These are phyloP conservation scores for Termitomyces sp. DNA, from an alignment of 768 basidiomycete species.

Conservation along the genomic window DNA sequence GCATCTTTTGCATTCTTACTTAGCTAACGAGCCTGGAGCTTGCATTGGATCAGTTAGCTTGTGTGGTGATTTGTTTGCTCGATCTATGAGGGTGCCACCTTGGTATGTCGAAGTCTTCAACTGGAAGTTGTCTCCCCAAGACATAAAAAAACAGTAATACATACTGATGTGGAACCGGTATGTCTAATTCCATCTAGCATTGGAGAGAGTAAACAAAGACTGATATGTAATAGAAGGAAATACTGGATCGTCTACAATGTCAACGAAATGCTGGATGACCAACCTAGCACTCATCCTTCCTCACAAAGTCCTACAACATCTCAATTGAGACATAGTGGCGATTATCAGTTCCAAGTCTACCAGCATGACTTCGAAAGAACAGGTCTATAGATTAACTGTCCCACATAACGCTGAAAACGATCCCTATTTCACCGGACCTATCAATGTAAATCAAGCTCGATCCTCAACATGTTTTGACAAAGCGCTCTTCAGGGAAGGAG, in stretches of 20 bases:
- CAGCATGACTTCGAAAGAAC: background rate
- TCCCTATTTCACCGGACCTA: background rate
- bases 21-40: background rate
- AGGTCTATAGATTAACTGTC: background rate
- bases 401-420: background rate
- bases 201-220: background rate
- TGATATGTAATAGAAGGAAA: background rate
- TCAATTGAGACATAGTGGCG: background rate
- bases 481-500: background rate
- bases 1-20: background rate
- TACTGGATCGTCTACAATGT: background rate
- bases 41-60: background rate
- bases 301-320: background rate
- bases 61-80: background rate
- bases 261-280: background rate
- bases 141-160: background rate
- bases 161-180: background rate
- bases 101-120: background rate
- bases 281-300: background rate
- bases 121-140: background rate
- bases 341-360: background rate
- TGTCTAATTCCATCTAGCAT: background rate
- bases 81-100: background rate
- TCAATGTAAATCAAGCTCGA: background rate
- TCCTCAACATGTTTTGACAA: background rate